phyloP scores from a whole-genome alignment of 139 green algal species.

The Raphidocelis subcapitata region DNA sequence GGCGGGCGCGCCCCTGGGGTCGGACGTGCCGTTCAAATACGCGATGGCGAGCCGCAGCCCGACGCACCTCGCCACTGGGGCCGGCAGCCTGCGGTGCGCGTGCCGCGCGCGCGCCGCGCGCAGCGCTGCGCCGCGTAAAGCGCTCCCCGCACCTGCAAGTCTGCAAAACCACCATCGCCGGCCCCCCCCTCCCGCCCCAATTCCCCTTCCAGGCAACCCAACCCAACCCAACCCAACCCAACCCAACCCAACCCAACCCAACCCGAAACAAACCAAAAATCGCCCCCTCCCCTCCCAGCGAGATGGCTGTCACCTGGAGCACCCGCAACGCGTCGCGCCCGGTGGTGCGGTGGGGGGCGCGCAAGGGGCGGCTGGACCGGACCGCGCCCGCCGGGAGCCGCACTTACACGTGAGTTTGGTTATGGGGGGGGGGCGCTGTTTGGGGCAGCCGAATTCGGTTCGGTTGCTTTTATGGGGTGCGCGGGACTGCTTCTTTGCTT shows the following conservation, averaged over 20 bases:
- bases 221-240: too few species aligned
- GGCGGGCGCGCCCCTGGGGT: too few species aligned
- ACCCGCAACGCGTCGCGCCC: slow-evolving; percentile 37
- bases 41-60: slow-evolving; percentile 23
- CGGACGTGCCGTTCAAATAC: slow-evolving; percentile 28
- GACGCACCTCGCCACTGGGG: slow-evolving; percentile 28
- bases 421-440: too few species aligned
- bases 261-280: too few species aligned
- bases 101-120: not conserved
- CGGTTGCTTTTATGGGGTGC: too few species aligned
- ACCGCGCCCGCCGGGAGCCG: slow-evolving; percentile 12
- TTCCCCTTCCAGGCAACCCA: not conserved
- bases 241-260: too few species aligned
- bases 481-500: too few species aligned
- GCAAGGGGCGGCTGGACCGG: slow-evolving; percentile 21
- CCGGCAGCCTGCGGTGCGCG: slow-evolving; percentile 31
- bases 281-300: slow-evolving; percentile 27
- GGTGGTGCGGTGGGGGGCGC: slow-evolving; percentile 40
- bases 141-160: not conserved
- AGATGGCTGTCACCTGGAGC: slow-evolving; percentile 66
- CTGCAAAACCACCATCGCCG: not conserved
- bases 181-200: not conserved
- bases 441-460: too few species aligned
- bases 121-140: not conserved
- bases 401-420: slow-evolving; percentile 38